Evolutionary conservation across 2,329 filamentous ascomycete species (phyloP), one percentile per base, ranked within the genome.

Genomic region (Diaporthe eres): DNA sequence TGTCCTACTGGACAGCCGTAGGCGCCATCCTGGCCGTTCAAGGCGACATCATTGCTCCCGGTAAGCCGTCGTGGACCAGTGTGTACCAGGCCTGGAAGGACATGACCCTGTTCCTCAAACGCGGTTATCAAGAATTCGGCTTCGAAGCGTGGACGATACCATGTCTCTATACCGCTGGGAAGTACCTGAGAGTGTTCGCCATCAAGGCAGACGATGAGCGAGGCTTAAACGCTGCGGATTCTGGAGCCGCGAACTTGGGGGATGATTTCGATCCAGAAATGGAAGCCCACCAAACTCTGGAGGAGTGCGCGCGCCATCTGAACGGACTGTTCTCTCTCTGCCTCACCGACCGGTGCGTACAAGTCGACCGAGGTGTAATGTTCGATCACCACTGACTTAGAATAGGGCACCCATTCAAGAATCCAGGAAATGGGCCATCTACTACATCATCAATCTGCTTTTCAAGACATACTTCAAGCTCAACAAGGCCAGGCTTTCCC

Each of bases 401-500:
- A 72, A 15, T 80, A 96, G 95, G 84, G 94, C 94, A 77, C 92
- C 94, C 19, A 87, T 98, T 60, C 92, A 95, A 81, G 94, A 98
- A 80, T 98, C 96, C 12, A 92, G 97, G 73, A 99, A 98, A 90
- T 99, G 97, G 97, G 97, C 95, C 9, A 94, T 98, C 65, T 99
- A 99, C 86, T 96, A 95, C 83, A 93, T 96, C 78, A 95, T 96
- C 81, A 98, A 98, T 82, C 90, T 99, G 10, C 88, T 98, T 19
- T 99, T 99, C 91, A 98, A 98, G 85, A 98, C 96, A 1, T 98
- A 98, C 84, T 99, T 99, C 88, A 97, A 95, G 87, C 88, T 98
- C 78, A 98, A 98, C 85, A 94, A 94, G 47, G 93, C 97, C 75
- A 92, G 92, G n/a, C 88, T 98, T 28, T 98, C 93, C 25, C 95